Percentiles rank a stretch among this genome's conserved stretches.
These are phyloP conservation scores for Epichloe sibirici DNA, from an alignment of 2,329 filamentous ascomycete species.

Conservation along the genomic window DNA sequence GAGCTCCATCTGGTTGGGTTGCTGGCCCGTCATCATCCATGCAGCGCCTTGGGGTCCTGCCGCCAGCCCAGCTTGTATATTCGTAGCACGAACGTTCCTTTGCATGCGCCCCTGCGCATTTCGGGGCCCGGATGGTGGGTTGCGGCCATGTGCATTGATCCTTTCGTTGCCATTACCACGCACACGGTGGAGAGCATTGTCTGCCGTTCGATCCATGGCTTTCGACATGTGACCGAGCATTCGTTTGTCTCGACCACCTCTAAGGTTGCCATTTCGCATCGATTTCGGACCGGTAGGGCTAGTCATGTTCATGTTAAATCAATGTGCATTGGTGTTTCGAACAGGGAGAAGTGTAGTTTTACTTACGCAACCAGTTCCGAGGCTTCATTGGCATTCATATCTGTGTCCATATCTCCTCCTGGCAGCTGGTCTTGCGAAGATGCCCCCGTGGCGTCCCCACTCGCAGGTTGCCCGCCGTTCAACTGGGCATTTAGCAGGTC, in stretches of 20 bases:
- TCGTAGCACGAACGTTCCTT: slow-evolving; percentile 32
- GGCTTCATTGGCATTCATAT: slow-evolving; percentile 52
- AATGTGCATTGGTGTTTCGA: neutral
- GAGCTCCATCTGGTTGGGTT: slow-evolving; percentile 40
- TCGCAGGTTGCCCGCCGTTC: slow-evolving; percentile 33
- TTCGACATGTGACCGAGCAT: slow-evolving; percentile 79
- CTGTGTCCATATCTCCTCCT: slow-evolving; percentile 47
- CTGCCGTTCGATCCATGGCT: slow-evolving; percentile 64
- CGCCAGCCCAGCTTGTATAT: slow-evolving; percentile 37
- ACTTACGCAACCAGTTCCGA: slow-evolving; percentile 49
- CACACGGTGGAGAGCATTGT: slow-evolving; percentile 70
- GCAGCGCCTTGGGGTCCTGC: slow-evolving; percentile 23
- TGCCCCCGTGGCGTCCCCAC: slow-evolving; percentile 15
- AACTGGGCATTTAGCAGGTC: slow-evolving; percentile 51
- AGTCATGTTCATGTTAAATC: slow-evolving; percentile 4
- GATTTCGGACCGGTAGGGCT: slow-evolving; percentile 92
- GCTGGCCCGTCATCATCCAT: slow-evolving; percentile 37
- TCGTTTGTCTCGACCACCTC: slow-evolving; percentile 59
- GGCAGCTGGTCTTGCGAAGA: slow-evolving; percentile 23
- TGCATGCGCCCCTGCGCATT: slow-evolving; percentile 37
- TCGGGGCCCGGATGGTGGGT: slow-evolving; percentile 60
- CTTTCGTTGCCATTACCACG: slow-evolving; percentile 63
- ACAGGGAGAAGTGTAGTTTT: neutral
- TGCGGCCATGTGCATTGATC: slow-evolving; percentile 66
- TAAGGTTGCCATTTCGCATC: slow-evolving; percentile 63